These are phyloP conservation scores for Tagetes erecta DNA, from an alignment of 129 eudicot genomes.

Conservation along the genomic window DNA sequence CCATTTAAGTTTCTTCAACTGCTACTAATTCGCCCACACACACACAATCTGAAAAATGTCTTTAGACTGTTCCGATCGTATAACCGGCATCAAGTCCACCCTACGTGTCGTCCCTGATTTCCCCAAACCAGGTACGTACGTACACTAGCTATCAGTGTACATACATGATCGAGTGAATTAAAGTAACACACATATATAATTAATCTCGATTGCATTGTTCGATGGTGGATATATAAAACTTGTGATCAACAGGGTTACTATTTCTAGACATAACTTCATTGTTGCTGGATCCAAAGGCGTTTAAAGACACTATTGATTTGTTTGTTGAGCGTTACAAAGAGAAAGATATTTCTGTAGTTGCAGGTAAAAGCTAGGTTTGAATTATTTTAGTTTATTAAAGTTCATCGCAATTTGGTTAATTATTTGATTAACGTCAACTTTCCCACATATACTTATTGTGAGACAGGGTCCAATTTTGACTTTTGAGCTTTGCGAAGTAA, in stretches of 20 bases:
- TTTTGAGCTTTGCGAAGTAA: constrained; percentile 5
- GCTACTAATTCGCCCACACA: constrained; percentile 12
- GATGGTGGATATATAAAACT: constrained; percentile 4
- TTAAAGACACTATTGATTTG: constrained; percentile 80
- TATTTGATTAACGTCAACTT: neutral
- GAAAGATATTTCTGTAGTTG: constrained; percentile 69
- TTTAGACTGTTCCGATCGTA: constrained; percentile 35
- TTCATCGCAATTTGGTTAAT: neutral
- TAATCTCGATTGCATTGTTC: constrained; percentile 1
- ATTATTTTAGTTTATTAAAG: neutral
- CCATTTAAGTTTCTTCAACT: constrained; percentile 30
- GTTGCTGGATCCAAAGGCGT: constrained; percentile 74
- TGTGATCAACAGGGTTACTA: constrained; percentile 60
- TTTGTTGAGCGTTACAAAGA: constrained; percentile 78
- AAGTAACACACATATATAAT: neutral
- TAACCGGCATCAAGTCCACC: constrained; percentile 54
- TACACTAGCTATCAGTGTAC: neutral
- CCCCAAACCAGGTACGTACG: constrained; percentile 76
- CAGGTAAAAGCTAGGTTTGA: constrained; percentile 47
- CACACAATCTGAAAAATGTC: constrained; percentile 13
- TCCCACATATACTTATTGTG: neutral
- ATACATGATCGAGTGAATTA: neutral
- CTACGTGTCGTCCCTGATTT: constrained; percentile 85
- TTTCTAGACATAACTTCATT: constrained; percentile 84
- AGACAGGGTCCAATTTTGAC: constrained; percentile 27